Percentiles rank a stretch among this genome's conserved stretches.
Evolutionary conservation across 2,329 filamentous ascomycete species (phyloP).

Genomic region (Leptodontidium sp.): DNA sequence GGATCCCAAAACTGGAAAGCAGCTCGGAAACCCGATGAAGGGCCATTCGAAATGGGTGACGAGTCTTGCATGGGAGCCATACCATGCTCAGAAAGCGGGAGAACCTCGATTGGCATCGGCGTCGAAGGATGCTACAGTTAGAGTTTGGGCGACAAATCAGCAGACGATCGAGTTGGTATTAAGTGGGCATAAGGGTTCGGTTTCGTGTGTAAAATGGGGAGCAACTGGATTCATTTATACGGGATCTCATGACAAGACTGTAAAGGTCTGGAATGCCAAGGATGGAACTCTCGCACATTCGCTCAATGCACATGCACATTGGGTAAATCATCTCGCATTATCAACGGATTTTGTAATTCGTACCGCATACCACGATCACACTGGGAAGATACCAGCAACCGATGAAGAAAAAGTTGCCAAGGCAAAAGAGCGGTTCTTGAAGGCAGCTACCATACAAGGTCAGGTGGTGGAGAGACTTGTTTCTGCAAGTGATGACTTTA

Average conservation of each 20-base stretch:
- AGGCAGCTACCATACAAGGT: conserved; percentile 79
- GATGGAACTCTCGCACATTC: conserved; percentile 84
- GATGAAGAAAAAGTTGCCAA: conserved; percentile 76
- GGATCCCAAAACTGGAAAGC: conserved; percentile 83
- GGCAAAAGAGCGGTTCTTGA: conserved; percentile 84
- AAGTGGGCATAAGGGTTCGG: conserved; percentile 86
- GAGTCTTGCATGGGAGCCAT: conserved; percentile 91
- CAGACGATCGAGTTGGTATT: conserved; percentile 83
- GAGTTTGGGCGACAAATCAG: conserved; percentile 85
- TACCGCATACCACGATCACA: conserved; percentile 88
- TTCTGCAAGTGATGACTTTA: conserved; percentile 94
- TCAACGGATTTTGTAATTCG: conserved; percentile 91
- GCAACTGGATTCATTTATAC: conserved; percentile 88
- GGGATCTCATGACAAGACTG: conserved; percentile 87
- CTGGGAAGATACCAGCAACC: conserved; percentile 71
- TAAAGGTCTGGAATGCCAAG: conserved; percentile 87
- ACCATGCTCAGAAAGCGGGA: conserved; percentile 79
- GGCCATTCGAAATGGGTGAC: conserved; percentile 93
- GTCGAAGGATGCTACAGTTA: conserved; percentile 87
- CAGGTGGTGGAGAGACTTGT: conserved; percentile 84
- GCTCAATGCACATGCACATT: conserved; percentile 84
- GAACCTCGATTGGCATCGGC: conserved; percentile 83
- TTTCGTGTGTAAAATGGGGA: conserved; percentile 94
- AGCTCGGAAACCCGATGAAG: conserved; percentile 73
- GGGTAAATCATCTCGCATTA: conserved; percentile 93